A percentile compares a stretch with the other conserved stretches of the same genome.
Conservation (phyloP, 1,139 yeast genomes). For the Protomyces arabidopsidicola region DNA sequence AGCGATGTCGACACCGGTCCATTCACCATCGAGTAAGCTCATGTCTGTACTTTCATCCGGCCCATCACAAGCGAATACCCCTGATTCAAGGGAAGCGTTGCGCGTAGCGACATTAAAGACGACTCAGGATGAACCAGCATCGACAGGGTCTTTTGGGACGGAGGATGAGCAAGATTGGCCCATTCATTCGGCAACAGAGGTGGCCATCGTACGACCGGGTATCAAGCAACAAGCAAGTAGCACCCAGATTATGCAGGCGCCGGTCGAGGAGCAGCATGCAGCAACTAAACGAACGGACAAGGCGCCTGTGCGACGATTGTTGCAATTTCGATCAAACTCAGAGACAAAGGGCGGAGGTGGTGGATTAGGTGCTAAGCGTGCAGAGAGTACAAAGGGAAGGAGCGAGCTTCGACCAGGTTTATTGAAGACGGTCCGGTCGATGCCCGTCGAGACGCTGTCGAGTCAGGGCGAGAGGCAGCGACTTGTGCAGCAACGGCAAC, state of each 20-base stretch:
- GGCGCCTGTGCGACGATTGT: background rate
- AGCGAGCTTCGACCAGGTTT: background rate
- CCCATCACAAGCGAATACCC: background rate
- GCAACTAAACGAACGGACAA: background rate
- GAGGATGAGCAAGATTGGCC: background rate
- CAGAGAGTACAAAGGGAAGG: too few relatives aligned
- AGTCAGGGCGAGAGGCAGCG: background rate
- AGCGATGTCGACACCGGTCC: background rate
- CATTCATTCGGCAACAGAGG: background rate
- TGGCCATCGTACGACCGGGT: too few relatives aligned
- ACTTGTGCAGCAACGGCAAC: background rate
- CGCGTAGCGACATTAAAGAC: too few relatives aligned
- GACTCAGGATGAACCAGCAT: background rate
- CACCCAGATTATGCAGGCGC: background rate
- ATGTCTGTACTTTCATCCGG: background rate
- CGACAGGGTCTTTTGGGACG: background rate
- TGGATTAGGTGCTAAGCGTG: too few relatives aligned
- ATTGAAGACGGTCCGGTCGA: background rate
- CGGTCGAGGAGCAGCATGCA: background rate
- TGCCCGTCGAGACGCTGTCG: background rate
- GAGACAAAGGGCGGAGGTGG: background rate
- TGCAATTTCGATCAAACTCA: background rate
- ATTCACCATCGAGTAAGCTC: background rate
- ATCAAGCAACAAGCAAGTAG: background rate
- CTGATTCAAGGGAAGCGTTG: too few relatives aligned